These are phyloP conservation scores for Blastocystis sp. DNA, from an alignment of 352 stramenopile species.

Conservation along the genomic window DNA sequence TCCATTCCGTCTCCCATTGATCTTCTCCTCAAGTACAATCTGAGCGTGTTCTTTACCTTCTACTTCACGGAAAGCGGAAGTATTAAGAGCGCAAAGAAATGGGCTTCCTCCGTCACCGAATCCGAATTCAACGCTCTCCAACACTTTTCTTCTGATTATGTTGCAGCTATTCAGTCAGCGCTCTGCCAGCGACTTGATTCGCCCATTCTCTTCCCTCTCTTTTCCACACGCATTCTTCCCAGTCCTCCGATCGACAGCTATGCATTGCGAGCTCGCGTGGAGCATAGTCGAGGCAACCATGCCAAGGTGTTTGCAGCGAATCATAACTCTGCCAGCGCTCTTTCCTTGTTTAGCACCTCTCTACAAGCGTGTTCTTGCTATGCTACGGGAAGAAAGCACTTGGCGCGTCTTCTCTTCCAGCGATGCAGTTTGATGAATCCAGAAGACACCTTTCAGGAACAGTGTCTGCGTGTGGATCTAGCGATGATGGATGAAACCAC, in stretches of 20 bases:
- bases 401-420: neutral
- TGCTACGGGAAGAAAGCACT: neutral
- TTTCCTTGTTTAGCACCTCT: neutral
- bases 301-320: neutral
- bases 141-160: no score
- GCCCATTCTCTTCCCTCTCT: neutral
- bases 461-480: neutral
- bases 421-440: neutral
- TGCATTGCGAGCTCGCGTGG: neutral
- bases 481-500: neutral
- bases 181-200: no score
- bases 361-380: neutral
- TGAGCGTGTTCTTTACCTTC: neutral
- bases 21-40: neutral
- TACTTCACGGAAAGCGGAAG: neutral
- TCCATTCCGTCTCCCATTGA: neutral
- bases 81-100: neutral
- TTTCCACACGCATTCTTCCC: no score
- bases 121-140: neutral
- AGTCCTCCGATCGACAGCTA: neutral
- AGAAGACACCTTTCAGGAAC: neutral
- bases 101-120: neutral
- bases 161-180: no score
- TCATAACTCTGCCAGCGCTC: neutral
- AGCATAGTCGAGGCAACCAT: neutral